A percentile compares a stretch with the other conserved stretches of the same genome.
These are phyloP conservation scores for Glutinoglossum americanum DNA, from an alignment of 495 filamentous ascomycete species.

Conservation along the genomic window DNA sequence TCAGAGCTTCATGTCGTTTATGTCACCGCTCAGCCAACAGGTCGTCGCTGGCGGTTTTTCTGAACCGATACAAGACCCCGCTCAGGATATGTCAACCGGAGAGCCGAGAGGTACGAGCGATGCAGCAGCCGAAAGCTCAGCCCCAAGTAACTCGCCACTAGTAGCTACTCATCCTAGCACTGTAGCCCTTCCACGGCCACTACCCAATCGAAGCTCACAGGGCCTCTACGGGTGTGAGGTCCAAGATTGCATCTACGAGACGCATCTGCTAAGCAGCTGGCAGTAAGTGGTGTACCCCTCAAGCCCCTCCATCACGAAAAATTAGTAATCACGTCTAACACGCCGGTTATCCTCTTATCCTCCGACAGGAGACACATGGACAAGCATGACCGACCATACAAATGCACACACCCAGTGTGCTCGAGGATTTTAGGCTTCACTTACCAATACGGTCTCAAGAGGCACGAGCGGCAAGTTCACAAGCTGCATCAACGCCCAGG, in stretches of 20 bases:
- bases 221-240: neutral
- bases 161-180: neutral
- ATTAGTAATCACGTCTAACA: neutral
- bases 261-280: neutral
- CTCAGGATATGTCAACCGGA: too few species aligned
- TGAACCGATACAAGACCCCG: too few species aligned
- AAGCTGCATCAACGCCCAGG: slow-evolving; percentile 63
- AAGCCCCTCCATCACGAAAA: neutral
- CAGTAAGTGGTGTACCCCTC: neutral
- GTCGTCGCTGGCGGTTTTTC: too few species aligned
- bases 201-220: neutral
- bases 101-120: too few species aligned
- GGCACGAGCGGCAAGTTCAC: slow-evolving; percentile 84
- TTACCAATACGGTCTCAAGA: slow-evolving; percentile 67
- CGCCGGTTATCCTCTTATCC: neutral
- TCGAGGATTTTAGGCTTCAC: slow-evolving; percentile 84
- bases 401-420: slow-evolving; percentile 51
- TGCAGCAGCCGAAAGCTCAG: too few species aligned
- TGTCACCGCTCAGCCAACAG: too few species aligned
- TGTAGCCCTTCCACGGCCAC: neutral
- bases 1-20: too few species aligned
- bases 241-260: neutral
- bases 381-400: slow-evolving; percentile 83
- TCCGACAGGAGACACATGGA: slow-evolving; percentile 95
- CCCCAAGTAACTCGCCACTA: too few species aligned